Conservation (phyloP, 129 eudicot genomes). For the Oenanthe sinensis region DNA sequence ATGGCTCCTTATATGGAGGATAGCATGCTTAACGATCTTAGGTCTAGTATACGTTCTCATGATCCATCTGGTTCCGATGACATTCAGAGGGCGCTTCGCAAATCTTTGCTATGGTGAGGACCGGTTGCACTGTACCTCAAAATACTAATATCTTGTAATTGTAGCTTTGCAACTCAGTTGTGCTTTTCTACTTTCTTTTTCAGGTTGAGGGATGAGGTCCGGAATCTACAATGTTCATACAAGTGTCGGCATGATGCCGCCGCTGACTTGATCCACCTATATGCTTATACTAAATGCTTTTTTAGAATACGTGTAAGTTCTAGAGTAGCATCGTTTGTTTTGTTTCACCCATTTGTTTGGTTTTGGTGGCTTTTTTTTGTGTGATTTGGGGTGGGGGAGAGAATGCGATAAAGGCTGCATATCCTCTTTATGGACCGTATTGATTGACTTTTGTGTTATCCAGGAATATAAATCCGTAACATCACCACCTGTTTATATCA, state of each 20-base stretch:
- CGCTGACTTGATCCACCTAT: slow-evolving; percentile 90
- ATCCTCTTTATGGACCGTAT: not conserved
- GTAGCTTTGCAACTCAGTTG: not conserved
- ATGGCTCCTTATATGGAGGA: slow-evolving; percentile 84
- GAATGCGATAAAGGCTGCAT: not conserved
- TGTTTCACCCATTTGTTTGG: not conserved
- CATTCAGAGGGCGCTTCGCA: slow-evolving; percentile 50
- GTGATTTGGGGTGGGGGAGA: not conserved
- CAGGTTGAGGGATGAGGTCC: slow-evolving; percentile 97
- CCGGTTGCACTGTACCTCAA: not conserved
- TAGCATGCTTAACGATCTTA: slow-evolving; percentile 44
- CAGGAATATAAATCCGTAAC: slow-evolving; percentile 75
- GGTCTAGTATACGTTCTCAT: slow-evolving; percentile 57
- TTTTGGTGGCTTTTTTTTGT: not conserved
- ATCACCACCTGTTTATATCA: slow-evolving; percentile 84
- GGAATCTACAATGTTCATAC: slow-evolving; percentile 71
- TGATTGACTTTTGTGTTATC: not conserved
- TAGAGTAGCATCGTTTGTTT: not conserved
- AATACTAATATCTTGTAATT: not conserved
- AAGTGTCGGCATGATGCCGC: slow-evolving; percentile 97
- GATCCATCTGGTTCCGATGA: slow-evolving; percentile 77
- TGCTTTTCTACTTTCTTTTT: not conserved
- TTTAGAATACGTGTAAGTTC: slow-evolving; percentile 66
- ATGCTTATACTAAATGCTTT: slow-evolving; percentile 82
- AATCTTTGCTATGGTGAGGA: slow-evolving; percentile 75